Conservation (phyloP, 352 stramenopile genomes). For the Phytophthora meadii region DNA sequence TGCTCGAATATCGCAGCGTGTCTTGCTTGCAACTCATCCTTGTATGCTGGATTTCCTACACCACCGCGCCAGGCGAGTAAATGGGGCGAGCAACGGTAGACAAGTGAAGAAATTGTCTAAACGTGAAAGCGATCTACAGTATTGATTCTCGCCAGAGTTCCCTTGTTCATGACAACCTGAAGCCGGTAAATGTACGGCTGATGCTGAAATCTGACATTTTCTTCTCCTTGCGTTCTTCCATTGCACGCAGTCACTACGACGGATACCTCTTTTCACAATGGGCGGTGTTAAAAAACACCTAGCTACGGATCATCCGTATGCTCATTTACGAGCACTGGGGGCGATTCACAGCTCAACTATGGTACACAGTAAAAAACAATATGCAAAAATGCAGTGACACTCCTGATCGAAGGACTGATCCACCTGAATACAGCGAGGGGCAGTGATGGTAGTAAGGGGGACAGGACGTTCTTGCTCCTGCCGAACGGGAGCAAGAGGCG, state of each 20-base stretch:
- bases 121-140: background rate
- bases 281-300: slow-evolving; percentile 92
- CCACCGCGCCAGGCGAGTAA: slow-evolving; percentile 70
- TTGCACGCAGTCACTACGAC: background rate
- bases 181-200: background rate
- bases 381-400: slow-evolving; percentile 49
- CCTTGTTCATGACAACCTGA: slow-evolving; percentile 14
- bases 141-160: background rate
- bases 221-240: slow-evolving; percentile 6
- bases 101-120: background rate
- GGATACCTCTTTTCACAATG: slow-evolving; percentile 40
- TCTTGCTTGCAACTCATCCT: slow-evolving; percentile 85
- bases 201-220: slow-evolving; percentile 2
- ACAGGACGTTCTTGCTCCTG: slow-evolving; percentile 32
- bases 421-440: slow-evolving; percentile 12
- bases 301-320: slow-evolving; percentile 36
- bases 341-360: slow-evolving; percentile 53
- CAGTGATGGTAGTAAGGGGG: slow-evolving; percentile 10
- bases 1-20: slow-evolving; percentile 43
- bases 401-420: slow-evolving; percentile 32
- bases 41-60: slow-evolving; percentile 89
- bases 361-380: slow-evolving; percentile 67
- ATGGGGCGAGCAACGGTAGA: slow-evolving; percentile 8
- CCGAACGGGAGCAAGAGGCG: slow-evolving; percentile 32
- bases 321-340: slow-evolving; percentile 18